A percentile compares a stretch with the other conserved stretches of the same genome.
phyloP scores from a whole-genome alignment of 2,329 filamentous ascomycete species.

The Thelonectria olida region DNA sequence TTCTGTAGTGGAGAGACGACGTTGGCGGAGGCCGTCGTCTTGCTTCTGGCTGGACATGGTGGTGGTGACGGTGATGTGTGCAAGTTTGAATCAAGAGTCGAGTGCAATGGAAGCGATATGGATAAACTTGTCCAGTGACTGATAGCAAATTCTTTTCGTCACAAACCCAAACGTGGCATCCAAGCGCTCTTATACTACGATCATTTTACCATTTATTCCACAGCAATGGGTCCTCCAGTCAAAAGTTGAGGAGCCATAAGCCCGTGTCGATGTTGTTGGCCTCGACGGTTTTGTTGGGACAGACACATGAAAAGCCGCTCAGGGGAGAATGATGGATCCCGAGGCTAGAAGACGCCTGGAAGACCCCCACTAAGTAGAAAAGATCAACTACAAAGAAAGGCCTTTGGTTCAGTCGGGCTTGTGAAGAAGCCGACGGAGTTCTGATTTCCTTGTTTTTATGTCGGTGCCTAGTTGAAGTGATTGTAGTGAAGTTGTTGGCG shows the following conservation, averaged over 20 bases:
- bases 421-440: constrained; percentile 8
- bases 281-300: constrained; percentile 43
- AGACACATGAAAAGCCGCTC: constrained; percentile 40
- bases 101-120: not conserved
- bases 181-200: not conserved
- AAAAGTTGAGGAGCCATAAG: constrained; percentile 24
- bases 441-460: constrained; percentile 2
- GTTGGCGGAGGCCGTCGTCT: constrained; percentile 36
- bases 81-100: not conserved
- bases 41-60: constrained; percentile 25
- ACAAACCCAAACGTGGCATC: not conserved
- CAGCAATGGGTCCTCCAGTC: constrained; percentile 10
- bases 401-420: constrained; percentile 18
- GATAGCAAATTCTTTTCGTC: not conserved
- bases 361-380: constrained; percentile 31
- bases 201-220: not conserved
- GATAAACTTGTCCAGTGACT: too few relatives aligned
- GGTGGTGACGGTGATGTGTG: constrained; percentile 25
- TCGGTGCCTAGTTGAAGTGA: not conserved
- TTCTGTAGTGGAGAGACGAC: constrained; percentile 41
- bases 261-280: constrained; percentile 31
- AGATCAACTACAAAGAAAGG: not conserved
- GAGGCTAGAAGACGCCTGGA: constrained; percentile 36
- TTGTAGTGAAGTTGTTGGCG: constrained; percentile 3
- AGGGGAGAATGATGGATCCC: constrained; percentile 24